These are phyloP conservation scores for Globisporangium megalacanthum DNA, from an alignment of 352 stramenopile species.

Conservation along the genomic window DNA sequence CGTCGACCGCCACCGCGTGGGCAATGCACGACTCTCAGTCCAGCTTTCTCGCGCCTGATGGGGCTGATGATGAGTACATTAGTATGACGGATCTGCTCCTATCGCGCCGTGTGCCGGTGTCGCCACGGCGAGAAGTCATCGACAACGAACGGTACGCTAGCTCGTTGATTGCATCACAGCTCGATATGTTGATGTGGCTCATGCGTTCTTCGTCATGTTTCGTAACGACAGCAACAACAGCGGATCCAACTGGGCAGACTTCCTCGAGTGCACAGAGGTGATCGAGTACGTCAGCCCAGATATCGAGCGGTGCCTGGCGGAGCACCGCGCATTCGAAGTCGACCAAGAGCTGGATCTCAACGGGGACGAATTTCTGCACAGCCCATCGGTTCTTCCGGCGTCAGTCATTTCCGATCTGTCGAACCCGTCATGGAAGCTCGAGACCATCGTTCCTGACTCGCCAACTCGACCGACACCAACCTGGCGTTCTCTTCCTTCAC, in stretches of 20 bases:
- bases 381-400: constrained; percentile 22
- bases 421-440: too few relatives aligned
- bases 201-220: constrained; percentile 4
- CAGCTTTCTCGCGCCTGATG: not conserved
- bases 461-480: not conserved
- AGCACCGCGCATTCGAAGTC: constrained; percentile 27
- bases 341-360: constrained; percentile 63
- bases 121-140: not conserved
- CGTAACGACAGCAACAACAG: constrained; percentile 12
- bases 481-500: too few relatives aligned
- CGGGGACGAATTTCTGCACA: constrained; percentile 58
- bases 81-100: constrained; percentile 14
- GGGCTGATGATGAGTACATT: not conserved
- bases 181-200: not conserved
- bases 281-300: constrained; percentile 72
- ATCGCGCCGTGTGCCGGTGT: not conserved
- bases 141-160: not conserved
- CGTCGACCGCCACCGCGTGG: not conserved
- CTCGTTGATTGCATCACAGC: not conserved
- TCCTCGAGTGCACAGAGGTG: constrained; percentile 32
- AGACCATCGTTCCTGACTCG: constrained; percentile 1
- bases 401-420: not conserved
- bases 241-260: constrained; percentile 46
- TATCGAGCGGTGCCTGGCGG: constrained; percentile 34
- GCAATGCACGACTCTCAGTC: not conserved